Evolutionary conservation across 176 grass and related monocot species (phyloP).

Genomic region (Rhynchospora tenuis): DNA sequence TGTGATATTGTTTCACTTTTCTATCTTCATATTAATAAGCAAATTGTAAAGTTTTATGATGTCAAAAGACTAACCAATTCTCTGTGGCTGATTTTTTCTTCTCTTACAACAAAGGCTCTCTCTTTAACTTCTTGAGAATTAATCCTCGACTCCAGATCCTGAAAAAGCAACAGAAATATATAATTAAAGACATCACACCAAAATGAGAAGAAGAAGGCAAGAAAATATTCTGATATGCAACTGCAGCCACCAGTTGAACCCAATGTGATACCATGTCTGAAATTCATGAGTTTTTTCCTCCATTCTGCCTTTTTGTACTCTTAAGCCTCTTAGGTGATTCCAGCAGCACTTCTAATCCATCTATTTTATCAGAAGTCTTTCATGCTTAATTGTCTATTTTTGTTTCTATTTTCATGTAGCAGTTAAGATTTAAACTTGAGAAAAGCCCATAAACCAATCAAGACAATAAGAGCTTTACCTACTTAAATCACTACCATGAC

Average conservation of each 20-base stretch:
- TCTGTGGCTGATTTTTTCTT: conserved; percentile 50
- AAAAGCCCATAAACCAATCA: not conserved
- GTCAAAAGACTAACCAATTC: conserved; percentile 51
- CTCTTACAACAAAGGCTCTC: conserved; percentile 38
- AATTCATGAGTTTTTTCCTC: not conserved
- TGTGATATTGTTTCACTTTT: not conserved
- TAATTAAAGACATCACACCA: not conserved
- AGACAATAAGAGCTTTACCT: not conserved
- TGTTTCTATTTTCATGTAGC: conserved; percentile 1
- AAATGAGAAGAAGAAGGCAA: not conserved
- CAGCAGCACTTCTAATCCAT: not conserved
- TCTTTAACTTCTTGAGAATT: conserved; percentile 48
- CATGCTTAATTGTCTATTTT: not conserved
- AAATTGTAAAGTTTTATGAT: not conserved
- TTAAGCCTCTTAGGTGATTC: not conserved
- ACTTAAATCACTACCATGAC: not conserved
- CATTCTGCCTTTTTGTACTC: not conserved
- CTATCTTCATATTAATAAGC: not conserved
- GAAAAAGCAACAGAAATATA: conserved; percentile 32
- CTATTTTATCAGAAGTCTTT: not conserved
- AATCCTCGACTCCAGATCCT: conserved; percentile 56
- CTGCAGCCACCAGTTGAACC: not conserved
- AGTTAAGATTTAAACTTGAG: not conserved
- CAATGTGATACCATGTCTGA: not conserved
- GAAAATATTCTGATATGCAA: not conserved